Base-by-base conservation (phyloP, 805 yeast species). In the Sungouiozyma ichnusensis region DNA sequence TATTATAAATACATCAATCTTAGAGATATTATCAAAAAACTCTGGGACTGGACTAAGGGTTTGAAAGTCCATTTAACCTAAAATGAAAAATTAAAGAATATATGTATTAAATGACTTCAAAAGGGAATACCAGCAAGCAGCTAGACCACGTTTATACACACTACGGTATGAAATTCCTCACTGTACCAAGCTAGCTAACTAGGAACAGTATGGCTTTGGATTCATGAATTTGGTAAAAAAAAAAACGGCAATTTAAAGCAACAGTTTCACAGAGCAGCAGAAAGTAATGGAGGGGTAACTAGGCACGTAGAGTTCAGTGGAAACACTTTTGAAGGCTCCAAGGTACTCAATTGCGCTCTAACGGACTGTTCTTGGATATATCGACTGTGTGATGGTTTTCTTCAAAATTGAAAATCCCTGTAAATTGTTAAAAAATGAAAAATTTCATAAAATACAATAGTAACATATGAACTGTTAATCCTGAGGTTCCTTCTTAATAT, bases 1-100 rank as follows among this genome's bases (percentile, higher is more conserved):
- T 16, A 56, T 50, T 18, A 56, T 49, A 35, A 56, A 56, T 3
- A 55, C 47, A 47, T 56, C 61, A 16, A 52, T 44, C 35, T 53
- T 54, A 8, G 49, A 39, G 31, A 51, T 24, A 51, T 19, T 50
- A 55, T 35, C 44, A 54, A 4, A 29, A 17, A 15, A 16, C 41
- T 5, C 18, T 7, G 35, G 41, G 18, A 5, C 16, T 31, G 20
- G 31, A 24, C 29, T 24, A 24, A 24, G 29, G 29, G 29, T 24
- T 16, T 33, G 34, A 19, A 33, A 38, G 13, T 38, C 41, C 37
- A 38, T 38, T 9, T 20, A 9, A 29, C 17, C 17, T 3, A 4
- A 35, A 16, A 4, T 16, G 16, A 7, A 35, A 16, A 16, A 35
- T n/a, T n/a, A n/a, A n/a, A n/a, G n/a, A n/a, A n/a, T n/a, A n/a